Evolutionary conservation across 129 eudicot genomes (phyloP), one percentile per base, ranked within the genome.

Genomic region (Helianthus tuberosus): DNA sequence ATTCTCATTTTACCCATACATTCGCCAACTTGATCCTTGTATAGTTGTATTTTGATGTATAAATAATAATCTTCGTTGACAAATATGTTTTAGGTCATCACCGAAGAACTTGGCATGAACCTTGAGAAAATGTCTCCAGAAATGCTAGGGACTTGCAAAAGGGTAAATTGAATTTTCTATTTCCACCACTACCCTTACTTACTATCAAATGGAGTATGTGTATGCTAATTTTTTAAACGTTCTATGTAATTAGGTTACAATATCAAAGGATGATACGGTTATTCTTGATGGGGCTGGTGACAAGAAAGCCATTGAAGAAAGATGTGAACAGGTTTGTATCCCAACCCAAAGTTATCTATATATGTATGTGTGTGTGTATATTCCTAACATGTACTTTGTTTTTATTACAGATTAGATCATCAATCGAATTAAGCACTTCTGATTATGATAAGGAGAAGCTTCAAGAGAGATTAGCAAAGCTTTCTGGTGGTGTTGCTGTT

Each of bases 401-500:
- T 6, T 25, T 52, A 39, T 59, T 47, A 53, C 77, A 85, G 93
- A 35, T 86, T 11, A 69, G 89, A n/a, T 83, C 91, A 35, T 63
- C 76, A 20, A 86, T 89, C 11, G 91, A 86, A 67, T 77, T 78
- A 49, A 86, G 91, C 82, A 86, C 96, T 32, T 86, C 91, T 63
- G 89, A 89, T 58, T 86, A 86, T 71, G 96, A 89, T 64, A 89
- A 81, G 76, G 96, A 86, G 73, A 89, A 86, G 73, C 71, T 86
- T 16, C 85, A 86, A 25, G 96, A 89, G 75, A 84, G 91, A 58
- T 84, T 89, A 47, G 96, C 96, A 35, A 89, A 86, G 78, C 91
- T 86, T 77, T 89, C 96, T 66, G 96, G 90, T 51, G 94, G 94
- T 17, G 90, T 88, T 57, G 94, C 94, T 80, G 94, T 88, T 47